Base-by-base conservation (phyloP, 495 filamentous ascomycete species). In the Tetracladium setigerum region DNA sequence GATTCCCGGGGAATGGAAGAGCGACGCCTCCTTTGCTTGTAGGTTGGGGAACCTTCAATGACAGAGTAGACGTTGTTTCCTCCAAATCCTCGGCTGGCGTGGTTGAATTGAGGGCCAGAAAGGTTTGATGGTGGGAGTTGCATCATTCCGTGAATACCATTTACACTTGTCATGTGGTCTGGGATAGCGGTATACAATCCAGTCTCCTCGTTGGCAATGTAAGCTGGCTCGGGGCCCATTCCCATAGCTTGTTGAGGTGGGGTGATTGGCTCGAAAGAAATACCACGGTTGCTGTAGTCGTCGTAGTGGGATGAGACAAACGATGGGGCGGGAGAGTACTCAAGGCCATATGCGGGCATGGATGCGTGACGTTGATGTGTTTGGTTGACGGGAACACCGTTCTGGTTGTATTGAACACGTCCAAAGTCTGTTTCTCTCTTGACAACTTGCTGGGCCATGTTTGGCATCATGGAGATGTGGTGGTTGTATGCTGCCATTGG, bases 291-390 rank as follows among this genome's bases (percentile, higher is more conserved):
- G 78, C 90, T 95, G 72, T 96, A 98, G 57, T 96, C 90, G 61
- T 96, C 91, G 53, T 86, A 94, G 55, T 94, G 87, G 5, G 94
- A 97, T 5, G 94, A 96, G 18, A 95, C 89, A 58, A 97, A 96
- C 2, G 92, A 97, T 2, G 92, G 92, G 1, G 92, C 92, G 30
- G 92, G 92, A 11, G 92, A 98, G 72, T 95, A 98, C 65, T 98
- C 92, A 68, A 96, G 81, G 33, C 63, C 72, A 56, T 91, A 98
- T 9, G 89, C 86, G 15, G 92, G 92, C 89, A 97, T 95, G 1
- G 94, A 97, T 36, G 90, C 84, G 58, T 96, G 91, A 27, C 92
- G 85, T 59, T 92, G 86, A 66, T 92, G 87, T 30, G 83, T 69
- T 57, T 88, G 84, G 24, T 78, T 69, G 42, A 95, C 73, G 2